Conservation (phyloP, 139 green algal species). For the Monoraphidium neglectum region DNA sequence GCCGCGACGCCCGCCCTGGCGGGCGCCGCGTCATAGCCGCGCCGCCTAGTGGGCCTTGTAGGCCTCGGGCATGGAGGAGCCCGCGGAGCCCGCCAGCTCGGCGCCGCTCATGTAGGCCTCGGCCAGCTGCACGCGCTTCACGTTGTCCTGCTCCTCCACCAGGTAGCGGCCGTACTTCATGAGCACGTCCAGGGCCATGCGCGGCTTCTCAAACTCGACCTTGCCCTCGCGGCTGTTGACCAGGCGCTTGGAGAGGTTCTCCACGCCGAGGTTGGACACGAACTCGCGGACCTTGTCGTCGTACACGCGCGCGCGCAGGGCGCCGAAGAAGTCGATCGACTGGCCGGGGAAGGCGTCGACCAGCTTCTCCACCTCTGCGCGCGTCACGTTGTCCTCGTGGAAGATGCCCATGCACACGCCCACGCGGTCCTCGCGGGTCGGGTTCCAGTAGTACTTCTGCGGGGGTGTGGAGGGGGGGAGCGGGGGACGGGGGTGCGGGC, state of each 20-base stretch:
- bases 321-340: slow-evolving; percentile 99
- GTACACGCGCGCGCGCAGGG: slow-evolving; percentile 92
- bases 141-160: slow-evolving; percentile 98
- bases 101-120: slow-evolving; percentile 92
- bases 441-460: slow-evolving; percentile 99
- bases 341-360: slow-evolving; percentile 98
- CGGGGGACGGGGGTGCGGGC: background rate
- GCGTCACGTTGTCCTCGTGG: slow-evolving; percentile 43
- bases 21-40: no score
- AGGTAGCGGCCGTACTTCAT: slow-evolving; percentile 90
- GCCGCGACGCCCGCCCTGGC: no score
- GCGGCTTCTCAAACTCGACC: slow-evolving; percentile 84
- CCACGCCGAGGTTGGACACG: slow-evolving; percentile 77
- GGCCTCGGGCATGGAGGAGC: slow-evolving; percentile 74
- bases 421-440: slow-evolving; percentile 94
- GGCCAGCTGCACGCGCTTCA: slow-evolving; percentile 98
- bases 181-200: slow-evolving; percentile 85
- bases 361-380: slow-evolving; percentile 74
- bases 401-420: slow-evolving; percentile 99
- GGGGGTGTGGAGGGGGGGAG: background rate
- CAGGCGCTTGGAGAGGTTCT: slow-evolving; percentile 89
- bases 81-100: slow-evolving; percentile 76
- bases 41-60: slow-evolving; percentile 40
- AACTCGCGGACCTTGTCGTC: slow-evolving; percentile 91
- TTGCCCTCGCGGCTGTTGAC: slow-evolving; percentile 90